phyloP scores from a whole-genome alignment of 495 filamentous ascomycete species.

The Xylaria scruposa region DNA sequence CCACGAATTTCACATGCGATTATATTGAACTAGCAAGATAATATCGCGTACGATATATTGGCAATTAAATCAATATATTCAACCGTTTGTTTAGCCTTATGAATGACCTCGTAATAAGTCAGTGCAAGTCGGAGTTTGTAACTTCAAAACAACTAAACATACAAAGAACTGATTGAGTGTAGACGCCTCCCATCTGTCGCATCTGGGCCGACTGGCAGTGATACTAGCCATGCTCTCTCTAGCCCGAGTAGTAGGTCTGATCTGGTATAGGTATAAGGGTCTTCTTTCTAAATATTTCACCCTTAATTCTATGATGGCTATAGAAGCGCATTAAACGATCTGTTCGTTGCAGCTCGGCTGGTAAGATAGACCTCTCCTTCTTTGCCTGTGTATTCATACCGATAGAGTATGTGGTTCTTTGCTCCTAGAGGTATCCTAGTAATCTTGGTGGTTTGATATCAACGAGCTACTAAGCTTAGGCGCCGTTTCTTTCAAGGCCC shows the following conservation, averaged over 20 bases:
- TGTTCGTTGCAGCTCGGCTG: slow-evolving; percentile 28
- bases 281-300: not conserved
- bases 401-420: slow-evolving; percentile 54
- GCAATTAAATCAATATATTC: not conserved
- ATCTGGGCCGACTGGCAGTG: not conserved
- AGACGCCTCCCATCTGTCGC: not conserved
- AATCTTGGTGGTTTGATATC: slow-evolving; percentile 55
- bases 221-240: not conserved
- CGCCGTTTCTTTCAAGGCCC: slow-evolving; percentile 59
- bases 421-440: slow-evolving; percentile 54
- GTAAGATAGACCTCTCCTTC: slow-evolving; percentile 17
- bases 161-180: not conserved
- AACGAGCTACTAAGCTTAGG: slow-evolving; percentile 55
- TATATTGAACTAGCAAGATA: not conserved
- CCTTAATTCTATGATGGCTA: not conserved
- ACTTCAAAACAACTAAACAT: not conserved
- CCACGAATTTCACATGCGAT: not conserved
- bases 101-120: not conserved
- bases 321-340: not conserved
- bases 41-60: not conserved
- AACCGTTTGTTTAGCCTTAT: not conserved
- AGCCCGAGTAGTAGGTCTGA: not conserved
- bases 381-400: not conserved
- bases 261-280: not conserved
- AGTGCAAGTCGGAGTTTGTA: not conserved